Evolutionary conservation across 2,329 filamentous ascomycete genomes (phyloP), one percentile per base, ranked within the genome.

Genomic region (Verticillium longisporum): DNA sequence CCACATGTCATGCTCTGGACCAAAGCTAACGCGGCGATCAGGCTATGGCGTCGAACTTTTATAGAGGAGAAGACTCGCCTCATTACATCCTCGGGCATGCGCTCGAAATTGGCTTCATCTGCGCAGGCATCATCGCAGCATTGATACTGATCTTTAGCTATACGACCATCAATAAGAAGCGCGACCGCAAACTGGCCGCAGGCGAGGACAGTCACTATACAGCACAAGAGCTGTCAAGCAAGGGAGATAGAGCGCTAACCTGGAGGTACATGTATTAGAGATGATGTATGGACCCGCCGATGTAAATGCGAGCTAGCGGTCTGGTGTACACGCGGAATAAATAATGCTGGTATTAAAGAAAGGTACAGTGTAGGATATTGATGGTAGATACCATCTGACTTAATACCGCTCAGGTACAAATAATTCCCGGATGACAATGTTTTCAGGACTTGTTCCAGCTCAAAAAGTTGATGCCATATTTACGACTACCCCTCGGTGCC

Each of bases 11-110:
- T 3, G 13, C 58, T 66, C 6, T 4, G 38, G n/a, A 53, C 5
- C 4, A 32, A 18, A 26, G 65, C 60, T 64, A 6, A 59, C 54
- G 6, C 18, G 11, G 1, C 1, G 4, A 9, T 1, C n/a, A 78
- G 75, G 88, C 87, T 1, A 88, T 90, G 82, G 85, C 87, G 0
- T 87, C 86, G 5, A 91, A 91, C 67, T 90, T 91, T 67, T 91
- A 91, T 67, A 80, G 87, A 3, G 70, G 74, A 33, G 71, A 70
- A 4, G 82, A 84, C 61, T 68, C 68, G 1, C 82, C 82, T 0
- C 73, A 76, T 4, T 85, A 83, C 58, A 73, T 77, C 4, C 70
- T 84, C 0, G 82, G 82, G 0, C 82, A 84, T 62, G 75, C 68
- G 0, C 66, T 84, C 13, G 80, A 84, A 65, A 67, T 85, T 2